Base-by-base conservation (phyloP, 352 stramenopile species). In the Globisporangium rhizosaccharum region DNA sequence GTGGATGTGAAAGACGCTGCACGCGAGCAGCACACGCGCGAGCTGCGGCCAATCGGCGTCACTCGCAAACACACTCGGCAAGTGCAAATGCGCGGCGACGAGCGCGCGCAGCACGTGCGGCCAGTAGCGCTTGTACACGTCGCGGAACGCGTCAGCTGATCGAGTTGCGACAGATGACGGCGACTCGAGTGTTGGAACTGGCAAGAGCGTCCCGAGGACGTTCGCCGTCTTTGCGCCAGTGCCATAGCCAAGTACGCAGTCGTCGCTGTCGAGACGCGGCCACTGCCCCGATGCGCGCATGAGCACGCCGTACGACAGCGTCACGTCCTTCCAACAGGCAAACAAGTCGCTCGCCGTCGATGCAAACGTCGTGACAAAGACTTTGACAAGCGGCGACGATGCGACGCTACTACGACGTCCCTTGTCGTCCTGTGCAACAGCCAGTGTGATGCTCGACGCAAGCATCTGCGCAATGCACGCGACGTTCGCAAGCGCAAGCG, bases 111-210 rank as follows among this genome's bases (percentile, higher is more conserved):
- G 60, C 53, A 87, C 82, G 55, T 66, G 62, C 14, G 79, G 73
- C 79, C 79, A 89, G 56, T 83, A 86, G 9, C 60, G 71, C 49
- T 85, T 86, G 53, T 75, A 86, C 25, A 85, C 55, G 18, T 70
- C 62, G 37, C 57, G 62, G 15, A 72, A 46, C 17, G 49, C 54
- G 25, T 77, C 73, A 0, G 53, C 57, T 4, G 59, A 61, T 33
- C 59, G 51, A 18, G 56, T 52, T 8, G 59, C 7, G 63, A 20
- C 48, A 3, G 56, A 55, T 45, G 62, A 55, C 20, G 44, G 37
- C 25, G 53, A 42, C 18, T 26, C 53, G 2, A 1, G 20, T 5
- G 42, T 58, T 14, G 58, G 58, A 15, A 79, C 51, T 4, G 73
- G 69, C 41, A 80, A 68, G 14, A 60, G 47, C 17, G 57, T 62